These are phyloP conservation scores for Loxodes magnus DNA, from an alignment of 73 alveolate species.

Conservation along the genomic window DNA sequence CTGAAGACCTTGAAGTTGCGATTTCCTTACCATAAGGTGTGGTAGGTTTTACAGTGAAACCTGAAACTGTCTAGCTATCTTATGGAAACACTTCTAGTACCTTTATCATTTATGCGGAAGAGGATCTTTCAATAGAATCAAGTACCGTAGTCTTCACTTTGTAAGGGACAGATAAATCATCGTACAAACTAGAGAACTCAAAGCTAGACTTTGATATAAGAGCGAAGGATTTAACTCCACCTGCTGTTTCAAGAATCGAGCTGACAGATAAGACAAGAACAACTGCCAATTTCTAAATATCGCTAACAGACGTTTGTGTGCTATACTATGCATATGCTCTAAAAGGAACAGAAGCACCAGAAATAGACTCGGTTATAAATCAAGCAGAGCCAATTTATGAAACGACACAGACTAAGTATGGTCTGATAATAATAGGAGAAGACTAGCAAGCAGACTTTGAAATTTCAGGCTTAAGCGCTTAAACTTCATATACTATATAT, in stretches of 20 bases:
- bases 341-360: slow-evolving; percentile 7
- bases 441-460: not conserved
- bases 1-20: slow-evolving; percentile 12
- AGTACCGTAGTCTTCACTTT: not conserved
- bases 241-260: not conserved
- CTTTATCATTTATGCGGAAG: not conserved
- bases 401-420: no score
- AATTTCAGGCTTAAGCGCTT: not conserved
- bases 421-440: not conserved
- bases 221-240: no score
- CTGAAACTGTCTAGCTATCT: not conserved
- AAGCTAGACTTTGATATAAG: no score
- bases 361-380: no score
- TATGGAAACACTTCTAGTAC: not conserved
- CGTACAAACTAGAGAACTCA: not conserved
- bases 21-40: no score
- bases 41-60: no score
- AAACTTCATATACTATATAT: slow-evolving; percentile 5
- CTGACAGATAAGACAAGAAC: not conserved
- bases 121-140: not conserved
- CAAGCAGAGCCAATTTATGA: no score
- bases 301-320: not conserved
- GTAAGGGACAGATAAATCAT: not conserved
- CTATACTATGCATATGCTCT: slow-evolving; percentile 1
- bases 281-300: not conserved